Percentiles rank a stretch among this genome's conserved stretches.
Conservation (phyloP, 352 stramenopile genomes). For the Globisporangium carolinianum region DNA sequence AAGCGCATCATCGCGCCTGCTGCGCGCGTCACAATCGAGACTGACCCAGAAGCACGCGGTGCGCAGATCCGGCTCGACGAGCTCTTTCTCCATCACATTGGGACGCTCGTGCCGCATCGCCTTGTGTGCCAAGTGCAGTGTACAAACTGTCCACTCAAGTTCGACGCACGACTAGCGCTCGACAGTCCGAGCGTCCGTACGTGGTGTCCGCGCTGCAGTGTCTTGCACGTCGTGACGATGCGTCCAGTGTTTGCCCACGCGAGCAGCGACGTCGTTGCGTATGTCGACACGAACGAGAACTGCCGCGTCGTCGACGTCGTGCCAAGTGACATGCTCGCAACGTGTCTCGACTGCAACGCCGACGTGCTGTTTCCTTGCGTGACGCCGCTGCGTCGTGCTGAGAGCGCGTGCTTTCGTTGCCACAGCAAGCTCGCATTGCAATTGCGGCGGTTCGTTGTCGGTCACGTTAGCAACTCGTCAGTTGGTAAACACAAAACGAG, state of each 20-base stretch:
- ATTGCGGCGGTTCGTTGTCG: constrained; percentile 47
- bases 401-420: constrained; percentile 67
- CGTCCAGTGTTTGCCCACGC: constrained; percentile 64
- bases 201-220: constrained; percentile 78
- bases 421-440: constrained; percentile 73
- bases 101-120: constrained; percentile 62
- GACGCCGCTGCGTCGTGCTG: constrained; percentile 38
- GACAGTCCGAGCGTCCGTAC: constrained; percentile 41
- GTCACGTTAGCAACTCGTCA: constrained; percentile 7
- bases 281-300: constrained; percentile 64
- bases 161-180: constrained; percentile 51
- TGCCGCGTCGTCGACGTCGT: constrained; percentile 64
- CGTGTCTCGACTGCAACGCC: constrained; percentile 55
- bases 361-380: constrained; percentile 60
- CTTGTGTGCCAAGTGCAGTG: constrained; percentile 66
- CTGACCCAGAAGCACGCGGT: constrained; percentile 42
- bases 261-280: constrained; percentile 52
- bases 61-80: constrained; percentile 54
- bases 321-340: constrained; percentile 60
- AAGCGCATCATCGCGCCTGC: constrained; percentile 42
- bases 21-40: constrained; percentile 42
- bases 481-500: too few relatives aligned
- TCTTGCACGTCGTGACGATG: constrained; percentile 59
- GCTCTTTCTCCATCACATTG: constrained; percentile 72
- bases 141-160: constrained; percentile 63